phyloP scores from a whole-genome alignment of 2,329 filamentous ascomycete genomes.

The Penicillium brasilianum region DNA sequence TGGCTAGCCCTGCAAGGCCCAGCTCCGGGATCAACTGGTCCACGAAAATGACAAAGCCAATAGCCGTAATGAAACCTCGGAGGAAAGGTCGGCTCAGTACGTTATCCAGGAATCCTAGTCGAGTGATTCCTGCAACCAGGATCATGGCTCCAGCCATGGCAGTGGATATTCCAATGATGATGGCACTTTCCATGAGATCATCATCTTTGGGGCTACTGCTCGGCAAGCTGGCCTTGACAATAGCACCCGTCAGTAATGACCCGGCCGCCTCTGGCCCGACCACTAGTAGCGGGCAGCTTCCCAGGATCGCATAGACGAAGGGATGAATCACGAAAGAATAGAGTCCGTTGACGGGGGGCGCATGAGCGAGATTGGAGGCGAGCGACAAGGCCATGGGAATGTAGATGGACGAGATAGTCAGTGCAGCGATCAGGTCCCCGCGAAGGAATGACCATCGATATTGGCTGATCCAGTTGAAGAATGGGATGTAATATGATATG shows the following conservation, averaged over 20 bases:
- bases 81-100: conserved; percentile 92
- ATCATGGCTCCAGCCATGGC: conserved; percentile 88
- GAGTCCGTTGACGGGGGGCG: conserved; percentile 90
- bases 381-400: conserved; percentile 96
- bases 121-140: conserved; percentile 80
- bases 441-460: conserved; percentile 81
- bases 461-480: conserved; percentile 86
- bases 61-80: conserved; percentile 94
- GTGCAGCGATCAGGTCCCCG: conserved; percentile 83
- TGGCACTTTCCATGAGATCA: conserved; percentile 73
- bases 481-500: conserved; percentile 89
- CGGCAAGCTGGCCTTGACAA: conserved; percentile 78
- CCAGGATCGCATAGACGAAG: conserved; percentile 85
- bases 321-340: conserved; percentile 95
- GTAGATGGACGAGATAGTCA: conserved; percentile 99
- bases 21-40: conserved; percentile 93
- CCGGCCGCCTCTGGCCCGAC: conserved; percentile 95
- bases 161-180: conserved; percentile 85
- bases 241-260: conserved; percentile 84
- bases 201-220: conserved; percentile 68
- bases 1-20: conserved; percentile 72
- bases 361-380: conserved; percentile 87
- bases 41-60: conserved; percentile 93
- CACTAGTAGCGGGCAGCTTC: conserved; percentile 90
- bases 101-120: conserved; percentile 91